A percentile compares a stretch with the other conserved stretches of the same genome.
phyloP scores from a whole-genome alignment of 371 early-diverging fungal genomes.

The Mortierella sp. region DNA sequence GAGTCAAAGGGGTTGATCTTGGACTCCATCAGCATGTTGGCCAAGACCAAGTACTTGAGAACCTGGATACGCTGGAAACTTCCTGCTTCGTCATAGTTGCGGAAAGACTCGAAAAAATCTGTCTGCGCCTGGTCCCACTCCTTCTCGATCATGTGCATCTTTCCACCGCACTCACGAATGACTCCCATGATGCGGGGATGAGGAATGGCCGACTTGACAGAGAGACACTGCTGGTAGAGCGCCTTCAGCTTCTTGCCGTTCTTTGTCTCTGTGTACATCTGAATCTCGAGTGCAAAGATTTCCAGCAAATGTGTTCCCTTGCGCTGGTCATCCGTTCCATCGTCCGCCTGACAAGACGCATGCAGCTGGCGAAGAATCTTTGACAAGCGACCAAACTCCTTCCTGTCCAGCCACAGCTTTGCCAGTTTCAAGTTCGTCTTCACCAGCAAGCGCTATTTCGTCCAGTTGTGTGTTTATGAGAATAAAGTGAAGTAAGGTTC shows the following conservation, averaged over 20 bases:
- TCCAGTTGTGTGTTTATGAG: background rate
- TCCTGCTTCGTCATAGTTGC: conserved; percentile 97
- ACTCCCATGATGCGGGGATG: conserved; percentile 97
- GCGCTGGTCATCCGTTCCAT: conserved; percentile 88
- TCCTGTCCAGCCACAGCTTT: conserved; percentile 89
- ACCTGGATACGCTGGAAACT: conserved; percentile 93
- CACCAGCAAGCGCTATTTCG: conserved; percentile 81
- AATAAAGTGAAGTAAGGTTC: background rate
- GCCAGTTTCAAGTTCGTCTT: conserved; percentile 94
- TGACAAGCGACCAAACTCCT: conserved; percentile 79
- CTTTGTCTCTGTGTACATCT: conserved; percentile 92
- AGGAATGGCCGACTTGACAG: conserved; percentile 94
- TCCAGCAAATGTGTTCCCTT: conserved; percentile 94
- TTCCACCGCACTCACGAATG: conserved; percentile 97
- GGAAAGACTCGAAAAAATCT: conserved; percentile 97
- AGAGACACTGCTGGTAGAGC: conserved; percentile 88
- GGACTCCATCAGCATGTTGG: conserved; percentile 95
- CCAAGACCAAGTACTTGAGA: conserved; percentile 94
- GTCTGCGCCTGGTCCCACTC: conserved; percentile 94
- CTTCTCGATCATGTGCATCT: conserved; percentile 97
- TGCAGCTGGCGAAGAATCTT: conserved; percentile 85
- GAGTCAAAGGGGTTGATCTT: conserved; percentile 97
- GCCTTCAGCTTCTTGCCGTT: conserved; percentile 91
- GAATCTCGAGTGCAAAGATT: conserved; percentile 92
- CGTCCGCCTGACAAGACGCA: conserved; percentile 83